Evolutionary conservation across 2,329 filamentous ascomycete species (phyloP).

Genomic region (Stagonosporopsis rhizophila): DNA sequence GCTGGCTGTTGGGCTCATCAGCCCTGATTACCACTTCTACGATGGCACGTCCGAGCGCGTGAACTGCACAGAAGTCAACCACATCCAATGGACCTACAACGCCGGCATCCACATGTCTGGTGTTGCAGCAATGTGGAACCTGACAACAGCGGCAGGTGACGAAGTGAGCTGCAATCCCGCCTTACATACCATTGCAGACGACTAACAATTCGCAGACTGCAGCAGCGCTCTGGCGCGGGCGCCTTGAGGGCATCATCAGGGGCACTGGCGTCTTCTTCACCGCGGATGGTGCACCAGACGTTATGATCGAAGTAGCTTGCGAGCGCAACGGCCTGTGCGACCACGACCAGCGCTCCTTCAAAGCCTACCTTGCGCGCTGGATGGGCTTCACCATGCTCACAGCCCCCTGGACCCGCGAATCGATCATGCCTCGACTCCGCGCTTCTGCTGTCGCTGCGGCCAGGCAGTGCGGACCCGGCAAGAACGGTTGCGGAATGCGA

Average conservation of each 20-base stretch:
- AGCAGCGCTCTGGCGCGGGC: conserved; percentile 30
- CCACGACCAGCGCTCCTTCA: conserved; percentile 55
- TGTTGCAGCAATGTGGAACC: conserved; percentile 55
- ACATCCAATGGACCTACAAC: conserved; percentile 57
- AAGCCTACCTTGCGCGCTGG: conserved; percentile 52
- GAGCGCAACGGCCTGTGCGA: conserved; percentile 54
- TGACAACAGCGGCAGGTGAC: conserved; percentile 49
- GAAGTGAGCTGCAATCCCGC: conserved; percentile 21
- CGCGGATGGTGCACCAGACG: conserved; percentile 50
- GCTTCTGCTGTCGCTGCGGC: conserved; percentile 64
- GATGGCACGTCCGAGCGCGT: conserved; percentile 53
- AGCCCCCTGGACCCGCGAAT: conserved; percentile 43
- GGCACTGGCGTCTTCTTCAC: conserved; percentile 52
- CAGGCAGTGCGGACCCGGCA: conserved; percentile 59
- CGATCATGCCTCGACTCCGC: conserved; percentile 59
- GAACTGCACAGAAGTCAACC: conserved; percentile 53
- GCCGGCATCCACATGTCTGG: conserved; percentile 54
- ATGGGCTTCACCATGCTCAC: conserved; percentile 50
- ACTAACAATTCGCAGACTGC: conserved; percentile 19
- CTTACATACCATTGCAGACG: background rate
- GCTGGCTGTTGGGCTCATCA: conserved; percentile 56
- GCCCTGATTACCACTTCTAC: conserved; percentile 52
- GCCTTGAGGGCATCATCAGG: conserved; percentile 42
- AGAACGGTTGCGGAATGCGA: conserved; percentile 54
- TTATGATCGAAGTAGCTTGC: conserved; percentile 58